Percentiles rank a stretch among this genome's conserved stretches.
phyloP scores from a whole-genome alignment of 139 green algal species.

The Yamagishiella unicocca region DNA sequence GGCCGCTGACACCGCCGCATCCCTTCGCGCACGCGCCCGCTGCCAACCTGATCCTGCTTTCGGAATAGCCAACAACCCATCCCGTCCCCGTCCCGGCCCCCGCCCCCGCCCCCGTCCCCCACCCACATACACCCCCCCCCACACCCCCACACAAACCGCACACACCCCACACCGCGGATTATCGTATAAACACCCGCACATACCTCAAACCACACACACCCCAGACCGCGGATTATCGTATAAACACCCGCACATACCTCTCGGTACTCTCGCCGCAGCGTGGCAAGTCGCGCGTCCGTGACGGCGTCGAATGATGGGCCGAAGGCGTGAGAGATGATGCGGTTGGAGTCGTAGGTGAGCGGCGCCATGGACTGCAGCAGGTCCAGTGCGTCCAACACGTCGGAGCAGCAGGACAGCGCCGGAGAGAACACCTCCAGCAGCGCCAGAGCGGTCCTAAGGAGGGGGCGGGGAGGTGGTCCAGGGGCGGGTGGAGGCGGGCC shows the following conservation, averaged over 20 bases:
- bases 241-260: slow-evolving; percentile 3
- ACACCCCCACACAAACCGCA: too few relatives aligned
- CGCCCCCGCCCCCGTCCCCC: neutral
- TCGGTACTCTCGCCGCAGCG: slow-evolving; percentile 58
- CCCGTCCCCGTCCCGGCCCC: neutral
- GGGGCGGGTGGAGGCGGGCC: too few relatives aligned
- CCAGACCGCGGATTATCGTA: too few relatives aligned
- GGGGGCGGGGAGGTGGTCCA: neutral
- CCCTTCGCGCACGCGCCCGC: too few relatives aligned
- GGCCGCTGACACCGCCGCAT: too few relatives aligned
- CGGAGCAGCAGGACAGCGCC: slow-evolving; percentile 37
- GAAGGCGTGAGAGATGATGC: slow-evolving; percentile 70
- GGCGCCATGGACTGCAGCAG: slow-evolving; percentile 63
- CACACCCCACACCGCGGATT: too few relatives aligned
- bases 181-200: too few relatives aligned
- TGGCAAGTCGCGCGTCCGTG: slow-evolving; percentile 48
- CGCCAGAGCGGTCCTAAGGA: slow-evolving; percentile 41
- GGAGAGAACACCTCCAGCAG: slow-evolving; percentile 49
- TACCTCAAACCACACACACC: too few relatives aligned
- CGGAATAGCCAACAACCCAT: too few relatives aligned
- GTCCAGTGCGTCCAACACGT: slow-evolving; percentile 61
- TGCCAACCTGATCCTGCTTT: too few relatives aligned
- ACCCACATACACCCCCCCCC: neutral
- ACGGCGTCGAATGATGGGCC: slow-evolving; percentile 59
- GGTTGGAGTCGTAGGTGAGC: slow-evolving; percentile 72